Evolutionary conservation across 306 rosid genomes (phyloP), one percentile per base, ranked within the genome.

Genomic region (Lablab purpureus): DNA sequence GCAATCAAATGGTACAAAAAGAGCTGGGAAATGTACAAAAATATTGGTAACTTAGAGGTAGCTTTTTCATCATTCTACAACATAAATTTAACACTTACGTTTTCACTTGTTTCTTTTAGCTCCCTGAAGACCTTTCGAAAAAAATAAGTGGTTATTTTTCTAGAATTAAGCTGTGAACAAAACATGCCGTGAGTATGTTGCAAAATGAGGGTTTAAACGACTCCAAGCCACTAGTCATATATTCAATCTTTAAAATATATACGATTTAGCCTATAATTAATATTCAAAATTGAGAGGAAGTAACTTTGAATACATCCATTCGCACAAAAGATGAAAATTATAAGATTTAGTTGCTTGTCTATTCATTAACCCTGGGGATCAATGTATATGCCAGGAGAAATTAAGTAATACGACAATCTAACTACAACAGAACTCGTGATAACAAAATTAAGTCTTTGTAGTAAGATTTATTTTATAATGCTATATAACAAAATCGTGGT

Each of bases 41-140:
- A 77, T 67, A 89, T 91, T 68, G 91, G 92, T 54, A 88, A 92
- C 81, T 87, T 87, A 64, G 98, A 91, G 95, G 99, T 95, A 90
- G 78, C 72, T 18, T 37, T 69, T 76, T 21, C 81, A 23, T 62
- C 54, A 22, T 54, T 84, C 49, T 70, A 7, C 68, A 49, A 45
- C 28, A 37, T 69, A 83, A 67, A 45, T 10, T 63, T 36, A 47
- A 7, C 49, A 67, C 27, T 21, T 67, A 60, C 28, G 7, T 14
- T 27, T 7, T 30, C 41, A 28, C 13, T 28, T 28, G 67, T 60
- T 58, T 30, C 41, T 59, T 28, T 14, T 60, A 15, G 11, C 67
- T 60, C 7, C 41, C 21, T 7, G 41, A 28, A 30, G 22, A 60
- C 12, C 67, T 60, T 30, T 7, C 28, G 10, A 7, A 17, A 7